Conservation (phyloP, 148 eudicot species). For the Silene latifolia region DNA sequence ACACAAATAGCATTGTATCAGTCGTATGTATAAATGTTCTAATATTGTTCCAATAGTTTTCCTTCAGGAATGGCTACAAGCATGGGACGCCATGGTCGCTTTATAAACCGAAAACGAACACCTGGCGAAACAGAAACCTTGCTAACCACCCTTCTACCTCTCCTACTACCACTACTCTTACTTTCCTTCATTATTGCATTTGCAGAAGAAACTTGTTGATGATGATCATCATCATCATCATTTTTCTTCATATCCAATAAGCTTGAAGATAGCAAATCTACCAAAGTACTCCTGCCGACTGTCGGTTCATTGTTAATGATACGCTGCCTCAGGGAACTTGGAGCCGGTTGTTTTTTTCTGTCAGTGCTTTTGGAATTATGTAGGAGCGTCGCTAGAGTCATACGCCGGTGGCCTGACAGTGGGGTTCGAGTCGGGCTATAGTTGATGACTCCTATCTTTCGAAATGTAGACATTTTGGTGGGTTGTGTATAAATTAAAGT, state of each 20-base stretch:
- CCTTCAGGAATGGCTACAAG: slow-evolving; percentile 25
- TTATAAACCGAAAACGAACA: slow-evolving; percentile 21
- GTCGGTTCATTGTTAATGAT: background rate
- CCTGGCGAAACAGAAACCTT: slow-evolving; percentile 7
- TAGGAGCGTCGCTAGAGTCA: slow-evolving; percentile 20
- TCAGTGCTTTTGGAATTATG: background rate
- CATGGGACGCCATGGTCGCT: slow-evolving; percentile 24
- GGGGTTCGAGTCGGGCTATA: slow-evolving; percentile 17
- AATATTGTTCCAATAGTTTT: slow-evolving; percentile 5
- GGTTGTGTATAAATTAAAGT: background rate
- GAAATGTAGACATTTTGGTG: slow-evolving; percentile 18
- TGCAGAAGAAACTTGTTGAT: background rate
- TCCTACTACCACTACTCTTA: slow-evolving; percentile 1
- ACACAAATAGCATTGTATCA: background rate
- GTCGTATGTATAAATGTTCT: background rate
- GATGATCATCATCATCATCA: background rate
- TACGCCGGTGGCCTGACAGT: background rate
- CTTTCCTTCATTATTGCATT: background rate
- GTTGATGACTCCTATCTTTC: background rate
- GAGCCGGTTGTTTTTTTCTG: background rate
- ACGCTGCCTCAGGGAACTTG: background rate
- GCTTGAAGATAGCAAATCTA: slow-evolving; percentile 15
- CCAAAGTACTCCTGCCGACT: slow-evolving; percentile 13
- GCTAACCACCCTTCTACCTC: slow-evolving; percentile 3
- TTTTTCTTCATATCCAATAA: background rate